Conservation (phyloP, 192 early-diverging fungal genomes). For the Helicostylum pulchrum region DNA sequence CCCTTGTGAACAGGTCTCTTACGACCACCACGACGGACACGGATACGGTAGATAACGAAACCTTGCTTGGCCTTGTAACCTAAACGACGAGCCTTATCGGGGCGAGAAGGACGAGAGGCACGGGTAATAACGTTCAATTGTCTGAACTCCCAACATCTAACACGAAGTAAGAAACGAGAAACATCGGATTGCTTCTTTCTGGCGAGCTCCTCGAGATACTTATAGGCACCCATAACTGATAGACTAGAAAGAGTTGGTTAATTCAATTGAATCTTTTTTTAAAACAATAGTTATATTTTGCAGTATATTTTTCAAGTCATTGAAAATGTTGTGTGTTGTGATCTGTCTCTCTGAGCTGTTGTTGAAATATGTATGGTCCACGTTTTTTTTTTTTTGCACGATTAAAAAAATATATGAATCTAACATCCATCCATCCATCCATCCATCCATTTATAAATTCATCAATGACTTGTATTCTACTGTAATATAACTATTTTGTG, state of each 20-base stretch:
- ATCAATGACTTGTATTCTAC: no score
- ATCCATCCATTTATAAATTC: no score
- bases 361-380: no score
- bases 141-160: slow-evolving; percentile 96
- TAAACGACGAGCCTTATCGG: slow-evolving; percentile 97
- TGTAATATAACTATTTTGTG: no score
- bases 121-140: slow-evolving; percentile 99
- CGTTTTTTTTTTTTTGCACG: no score
- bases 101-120: slow-evolving; percentile 95
- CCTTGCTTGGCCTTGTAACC: slow-evolving; percentile 99
- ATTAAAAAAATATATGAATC: no score
- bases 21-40: slow-evolving; percentile 97
- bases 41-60: slow-evolving; percentile 98
- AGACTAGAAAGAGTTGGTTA: no score
- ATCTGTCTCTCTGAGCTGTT: slow-evolving; percentile 20
- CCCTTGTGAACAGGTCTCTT: slow-evolving; percentile 97
- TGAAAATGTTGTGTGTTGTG: slow-evolving; percentile 28
- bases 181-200: slow-evolving; percentile 99
- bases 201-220: slow-evolving; percentile 90
- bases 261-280: no score
- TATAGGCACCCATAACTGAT: slow-evolving; percentile 56
- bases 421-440: no score
- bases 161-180: slow-evolving; percentile 95
- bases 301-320: slow-evolving; percentile 20
- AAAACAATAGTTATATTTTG: slow-evolving; percentile 3